Conservation (phyloP, 805 yeast species). For the Blastobotrys terrestris region DNA sequence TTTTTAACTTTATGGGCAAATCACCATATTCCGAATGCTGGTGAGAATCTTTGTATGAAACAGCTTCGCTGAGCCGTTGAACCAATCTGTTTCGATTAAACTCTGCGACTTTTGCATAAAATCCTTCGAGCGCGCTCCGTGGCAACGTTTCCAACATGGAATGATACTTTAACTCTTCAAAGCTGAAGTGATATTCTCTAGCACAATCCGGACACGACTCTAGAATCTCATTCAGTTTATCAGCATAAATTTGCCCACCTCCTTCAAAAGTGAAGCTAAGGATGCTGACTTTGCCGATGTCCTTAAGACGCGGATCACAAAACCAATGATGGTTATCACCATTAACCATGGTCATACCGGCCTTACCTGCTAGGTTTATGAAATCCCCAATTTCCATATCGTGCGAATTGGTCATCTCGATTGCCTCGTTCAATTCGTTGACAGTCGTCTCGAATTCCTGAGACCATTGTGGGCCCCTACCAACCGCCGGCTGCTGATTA, state of each 20-base stretch:
- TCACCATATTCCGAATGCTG: neutral
- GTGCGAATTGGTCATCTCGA: slow-evolving; percentile 7
- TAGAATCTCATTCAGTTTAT: slow-evolving; percentile 3
- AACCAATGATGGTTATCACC: neutral
- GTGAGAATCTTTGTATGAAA: neutral
- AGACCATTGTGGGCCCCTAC: neutral
- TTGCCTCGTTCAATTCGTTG: neutral
- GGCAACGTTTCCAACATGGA: neutral
- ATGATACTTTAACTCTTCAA: slow-evolving; percentile 4
- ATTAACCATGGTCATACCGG: neutral
- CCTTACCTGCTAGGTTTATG: neutral
- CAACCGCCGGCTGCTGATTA: neutral
- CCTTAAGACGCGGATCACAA: slow-evolving; percentile 1
- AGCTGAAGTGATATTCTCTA: slow-evolving; percentile 8
- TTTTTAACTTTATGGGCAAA: neutral
- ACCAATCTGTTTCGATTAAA: neutral
- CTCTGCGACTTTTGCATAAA: neutral
- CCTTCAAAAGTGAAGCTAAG: slow-evolving; percentile 7
- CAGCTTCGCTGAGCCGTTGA: neutral
- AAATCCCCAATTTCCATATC: neutral
- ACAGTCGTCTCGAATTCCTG: neutral
- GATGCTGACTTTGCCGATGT: neutral
- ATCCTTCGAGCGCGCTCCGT: neutral
- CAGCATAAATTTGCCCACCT: slow-evolving; percentile 3
- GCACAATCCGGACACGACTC: slow-evolving; percentile 14